Base-by-base conservation (phyloP, 257 asterid genomes). In the Nemophila menziesii region DNA sequence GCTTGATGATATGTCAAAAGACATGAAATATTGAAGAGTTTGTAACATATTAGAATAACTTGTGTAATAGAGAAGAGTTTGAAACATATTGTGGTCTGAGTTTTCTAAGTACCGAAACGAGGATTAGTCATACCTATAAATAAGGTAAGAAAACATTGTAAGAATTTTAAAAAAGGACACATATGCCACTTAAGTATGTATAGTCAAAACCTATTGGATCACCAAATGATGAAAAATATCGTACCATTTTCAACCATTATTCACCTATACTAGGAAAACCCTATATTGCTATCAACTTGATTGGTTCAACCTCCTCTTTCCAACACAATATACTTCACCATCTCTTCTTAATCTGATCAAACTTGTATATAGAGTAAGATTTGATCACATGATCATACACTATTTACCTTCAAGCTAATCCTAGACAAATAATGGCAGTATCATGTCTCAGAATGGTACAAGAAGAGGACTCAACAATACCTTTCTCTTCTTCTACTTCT, bases 401-500 rank as follows among this genome's bases (percentile, higher is more conserved):
- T n/a, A 29, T 10, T 29, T 29, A 7, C 36, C 3, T 2, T 16
- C 9, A 2, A 16, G 19, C 9, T 37, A 3, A 5, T 29, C 36
- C 36, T 29, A 29, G 36, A 29, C 2, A 6, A 60, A 65, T 39
- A 43, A 78, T 74, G 82, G 66, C 80, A n/a, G n/a, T n/a, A 1
- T 49, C 50, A 40, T 75, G 71, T 67, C 72, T 82, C 64, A 75
- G 70, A 24, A 67, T 69, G 21, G 60, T 66, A 20, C 62, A 48
- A 3, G 89, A 81, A 60, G 79, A 78, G 4, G 93, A 81, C 51
- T 75, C 92, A 0, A 49, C 39, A 2, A 67, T 81, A 21, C 85
- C 75, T 58, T 76, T 85, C 72, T 85, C 85, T 11, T 52, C 82
- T 9, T 66, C 86, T 27, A 22, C 45, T 41, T n/a, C n/a, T n/a